Percentiles rank a stretch among this genome's conserved stretches.
Conservation (phyloP, 331 rosid species). For the Acacia pycnantha region DNA sequence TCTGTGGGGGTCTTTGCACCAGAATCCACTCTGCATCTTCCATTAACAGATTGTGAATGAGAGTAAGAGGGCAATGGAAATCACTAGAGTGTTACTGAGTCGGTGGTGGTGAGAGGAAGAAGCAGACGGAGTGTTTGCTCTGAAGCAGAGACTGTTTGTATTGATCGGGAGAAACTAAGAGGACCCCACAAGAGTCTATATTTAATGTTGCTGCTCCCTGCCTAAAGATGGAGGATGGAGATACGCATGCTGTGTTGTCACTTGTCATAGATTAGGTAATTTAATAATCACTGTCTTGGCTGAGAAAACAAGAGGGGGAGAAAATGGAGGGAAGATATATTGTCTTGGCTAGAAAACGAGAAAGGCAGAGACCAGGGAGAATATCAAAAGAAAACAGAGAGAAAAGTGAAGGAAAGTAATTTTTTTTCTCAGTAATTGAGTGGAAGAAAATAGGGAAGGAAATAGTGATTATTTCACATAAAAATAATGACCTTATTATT, state of each 20-base stretch:
- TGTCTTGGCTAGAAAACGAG: too few species aligned
- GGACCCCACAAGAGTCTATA: not conserved
- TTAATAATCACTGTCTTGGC: too few species aligned
- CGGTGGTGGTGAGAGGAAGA: conserved; percentile 19
- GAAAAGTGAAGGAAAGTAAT: too few species aligned
- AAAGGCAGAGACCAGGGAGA: too few species aligned
- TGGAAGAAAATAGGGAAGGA: too few species aligned
- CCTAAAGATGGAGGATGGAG: not conserved
- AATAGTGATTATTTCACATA: too few species aligned
- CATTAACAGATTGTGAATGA: conserved; percentile 17
- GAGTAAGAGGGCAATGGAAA: not conserved
- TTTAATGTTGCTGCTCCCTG: not conserved
- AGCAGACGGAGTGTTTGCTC: not conserved
- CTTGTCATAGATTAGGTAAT: not conserved
- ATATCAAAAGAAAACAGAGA: too few species aligned
- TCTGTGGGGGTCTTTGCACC: conserved; percentile 50
- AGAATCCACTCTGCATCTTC: conserved; percentile 58
- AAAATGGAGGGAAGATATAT: too few species aligned
- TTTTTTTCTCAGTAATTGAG: too few species aligned
- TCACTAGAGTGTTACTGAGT: not conserved
- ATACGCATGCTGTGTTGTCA: not conserved
- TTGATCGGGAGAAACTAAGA: not conserved
- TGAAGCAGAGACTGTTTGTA: not conserved
- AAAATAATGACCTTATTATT: too few species aligned
- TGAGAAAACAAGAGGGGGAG: too few species aligned